Evolutionary conservation across 768 basidiomycete genomes (phyloP).

Genomic region (Tylopilus rubrobrunneus): DNA sequence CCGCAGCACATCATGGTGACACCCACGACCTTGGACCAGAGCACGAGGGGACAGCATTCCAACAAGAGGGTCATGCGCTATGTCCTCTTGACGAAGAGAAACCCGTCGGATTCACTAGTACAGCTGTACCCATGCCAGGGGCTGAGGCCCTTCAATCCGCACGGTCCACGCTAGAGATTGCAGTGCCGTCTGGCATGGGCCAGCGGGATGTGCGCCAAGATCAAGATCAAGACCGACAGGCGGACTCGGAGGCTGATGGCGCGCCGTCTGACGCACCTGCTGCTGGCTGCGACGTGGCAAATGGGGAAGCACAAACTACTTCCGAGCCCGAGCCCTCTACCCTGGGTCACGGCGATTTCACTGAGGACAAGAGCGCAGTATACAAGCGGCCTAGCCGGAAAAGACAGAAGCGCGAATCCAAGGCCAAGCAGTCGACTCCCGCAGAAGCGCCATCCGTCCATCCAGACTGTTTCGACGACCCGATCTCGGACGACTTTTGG

Average conservation of each 20-base stretch:
- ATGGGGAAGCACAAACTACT: slow-evolving; percentile 38
- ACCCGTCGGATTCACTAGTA: slow-evolving; percentile 54
- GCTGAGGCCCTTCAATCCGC: slow-evolving; percentile 55
- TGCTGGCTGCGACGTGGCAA: slow-evolving; percentile 42
- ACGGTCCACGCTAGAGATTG: slow-evolving; percentile 33
- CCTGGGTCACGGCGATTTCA: slow-evolving; percentile 39
- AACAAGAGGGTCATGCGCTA: slow-evolving; percentile 47
- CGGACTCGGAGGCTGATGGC: not conserved
- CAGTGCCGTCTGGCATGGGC: slow-evolving; percentile 27
- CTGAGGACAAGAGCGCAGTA: slow-evolving; percentile 47
- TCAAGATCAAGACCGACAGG: not conserved
- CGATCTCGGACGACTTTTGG: slow-evolving; percentile 85
- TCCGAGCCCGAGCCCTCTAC: slow-evolving; percentile 46
- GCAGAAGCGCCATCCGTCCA: slow-evolving; percentile 70
- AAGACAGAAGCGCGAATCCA: slow-evolving; percentile 55
- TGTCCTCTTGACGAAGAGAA: slow-evolving; percentile 49
- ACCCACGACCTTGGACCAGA: not conserved
- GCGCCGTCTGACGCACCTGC: slow-evolving; percentile 31
- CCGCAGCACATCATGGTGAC: slow-evolving; percentile 14
- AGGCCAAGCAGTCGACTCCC: slow-evolving; percentile 56
- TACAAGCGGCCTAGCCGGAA: slow-evolving; percentile 48
- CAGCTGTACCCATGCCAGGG: slow-evolving; percentile 53
- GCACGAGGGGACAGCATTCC: slow-evolving; percentile 34
- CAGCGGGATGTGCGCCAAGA: slow-evolving; percentile 22
- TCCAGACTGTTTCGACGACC: slow-evolving; percentile 82